Evolutionary conservation across 139 green algal genomes (phyloP).

Genomic region (Raphidocelis subcapitata): DNA sequence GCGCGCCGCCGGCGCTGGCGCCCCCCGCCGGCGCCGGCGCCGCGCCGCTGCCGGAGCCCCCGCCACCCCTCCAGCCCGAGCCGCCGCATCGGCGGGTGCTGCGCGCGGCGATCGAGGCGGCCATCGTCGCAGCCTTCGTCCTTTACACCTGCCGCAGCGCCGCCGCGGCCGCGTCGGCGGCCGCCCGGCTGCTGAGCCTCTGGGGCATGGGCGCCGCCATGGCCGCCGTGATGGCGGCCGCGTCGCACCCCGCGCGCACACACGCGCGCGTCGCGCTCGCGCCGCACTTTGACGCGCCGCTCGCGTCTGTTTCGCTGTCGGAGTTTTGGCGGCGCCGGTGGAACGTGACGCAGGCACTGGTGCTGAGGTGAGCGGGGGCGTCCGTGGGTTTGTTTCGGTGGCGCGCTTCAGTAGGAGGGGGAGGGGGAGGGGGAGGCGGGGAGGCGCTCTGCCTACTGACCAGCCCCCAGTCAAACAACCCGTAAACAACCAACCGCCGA

Average conservation of each 20-base stretch:
- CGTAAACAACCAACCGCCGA: too few species aligned
- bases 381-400: too few species aligned
- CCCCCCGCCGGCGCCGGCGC: too few species aligned
- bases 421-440: too few species aligned
- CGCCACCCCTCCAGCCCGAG: too few species aligned
- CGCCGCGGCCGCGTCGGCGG: background rate
- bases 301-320: background rate
- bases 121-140: conserved; percentile 1
- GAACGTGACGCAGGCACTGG: conserved; percentile 28
- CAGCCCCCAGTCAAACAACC: too few species aligned
- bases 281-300: conserved; percentile 18
- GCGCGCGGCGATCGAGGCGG: background rate
- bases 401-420: too few species aligned
- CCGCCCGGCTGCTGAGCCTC: background rate
- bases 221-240: conserved; percentile 4
- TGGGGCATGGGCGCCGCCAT: conserved; percentile 19
- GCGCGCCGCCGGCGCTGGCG: too few species aligned
- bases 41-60: too few species aligned
- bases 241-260: background rate
- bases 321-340: conserved; percentile 27
- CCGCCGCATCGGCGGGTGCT: too few species aligned
- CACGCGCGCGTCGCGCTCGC: conserved; percentile 12
- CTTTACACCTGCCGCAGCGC: conserved; percentile 14
- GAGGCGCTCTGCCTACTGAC: too few species aligned
- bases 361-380: conserved; percentile 1